A percentile compares a stretch with the other conserved stretches of the same genome.
Evolutionary conservation across 768 basidiomycete genomes (phyloP).

Genomic region (Boletellus emodensis): DNA sequence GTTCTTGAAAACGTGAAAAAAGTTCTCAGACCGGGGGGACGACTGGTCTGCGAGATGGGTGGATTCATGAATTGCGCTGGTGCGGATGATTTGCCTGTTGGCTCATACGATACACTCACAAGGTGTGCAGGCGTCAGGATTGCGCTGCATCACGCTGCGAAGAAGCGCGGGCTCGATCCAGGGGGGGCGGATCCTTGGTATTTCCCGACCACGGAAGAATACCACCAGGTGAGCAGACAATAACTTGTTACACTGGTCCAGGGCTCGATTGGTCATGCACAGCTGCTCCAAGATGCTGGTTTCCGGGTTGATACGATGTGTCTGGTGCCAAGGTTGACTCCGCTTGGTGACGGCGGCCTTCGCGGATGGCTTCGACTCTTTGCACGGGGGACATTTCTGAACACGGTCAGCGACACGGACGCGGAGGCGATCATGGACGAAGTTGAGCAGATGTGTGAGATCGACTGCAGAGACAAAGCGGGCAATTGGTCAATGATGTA

Average conservation of each 20-base stretch:
- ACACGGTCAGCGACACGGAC: constrained; percentile 46
- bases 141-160: constrained; percentile 52
- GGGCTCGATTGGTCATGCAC: constrained; percentile 1
- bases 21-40: constrained; percentile 64
- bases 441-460: constrained; percentile 50
- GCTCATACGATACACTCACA: not conserved
- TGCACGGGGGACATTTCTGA: constrained; percentile 56
- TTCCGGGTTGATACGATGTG: constrained; percentile 54
- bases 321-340: constrained; percentile 53
- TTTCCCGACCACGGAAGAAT: constrained; percentile 71
- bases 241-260: not conserved
- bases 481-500: constrained; percentile 74
- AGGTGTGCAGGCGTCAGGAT: constrained; percentile 52
- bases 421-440: constrained; percentile 59
- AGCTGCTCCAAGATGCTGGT: constrained; percentile 56
- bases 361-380: constrained; percentile 70
- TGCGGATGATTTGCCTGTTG: constrained; percentile 20
- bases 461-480: constrained; percentile 54
- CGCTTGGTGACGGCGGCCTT: constrained; percentile 45
- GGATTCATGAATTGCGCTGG: constrained; percentile 71
- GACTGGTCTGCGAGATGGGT: constrained; percentile 75
- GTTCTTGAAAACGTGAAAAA: constrained; percentile 59
- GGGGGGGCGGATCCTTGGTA: constrained; percentile 73
- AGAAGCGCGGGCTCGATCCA: constrained; percentile 54
- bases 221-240: constrained; percentile 43